Evolutionary conservation across 768 basidiomycete genomes (phyloP).

Genomic region (Cystofilobasidium macerans): DNA sequence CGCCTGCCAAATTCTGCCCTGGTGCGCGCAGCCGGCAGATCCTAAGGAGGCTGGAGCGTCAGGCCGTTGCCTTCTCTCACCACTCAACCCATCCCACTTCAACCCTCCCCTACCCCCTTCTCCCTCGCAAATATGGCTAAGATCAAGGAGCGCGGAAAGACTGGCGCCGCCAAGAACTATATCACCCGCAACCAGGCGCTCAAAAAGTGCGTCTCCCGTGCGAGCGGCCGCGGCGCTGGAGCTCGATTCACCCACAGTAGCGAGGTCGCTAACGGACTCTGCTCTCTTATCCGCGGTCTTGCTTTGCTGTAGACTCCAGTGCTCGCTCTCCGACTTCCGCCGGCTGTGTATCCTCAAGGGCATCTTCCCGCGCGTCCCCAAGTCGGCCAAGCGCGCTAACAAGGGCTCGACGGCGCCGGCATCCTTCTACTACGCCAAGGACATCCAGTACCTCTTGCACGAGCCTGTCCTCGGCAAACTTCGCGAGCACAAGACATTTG

Average conservation of each 20-base stretch:
- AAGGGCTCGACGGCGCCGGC: conserved; percentile 95
- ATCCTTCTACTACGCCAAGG: conserved; percentile 96
- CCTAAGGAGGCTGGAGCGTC: too few species aligned
- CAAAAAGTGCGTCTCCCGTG: conserved; percentile 49
- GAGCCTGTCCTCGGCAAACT: conserved; percentile 89
- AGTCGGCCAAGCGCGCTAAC: conserved; percentile 81
- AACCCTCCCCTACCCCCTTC: not conserved
- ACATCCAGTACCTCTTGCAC: conserved; percentile 92
- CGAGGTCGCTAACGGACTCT: not conserved
- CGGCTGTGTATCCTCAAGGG: conserved; percentile 96
- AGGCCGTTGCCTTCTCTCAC: not conserved
- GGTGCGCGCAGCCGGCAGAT: too few species aligned
- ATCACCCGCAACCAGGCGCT: conserved; percentile 80
- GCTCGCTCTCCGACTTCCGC: conserved; percentile 91
- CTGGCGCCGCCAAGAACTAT: conserved; percentile 42
- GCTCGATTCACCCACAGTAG: too few species aligned
- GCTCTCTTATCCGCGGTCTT: not conserved
- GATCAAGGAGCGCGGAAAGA: conserved; percentile 40
- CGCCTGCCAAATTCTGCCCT: too few species aligned
- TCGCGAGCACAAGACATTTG: conserved; percentile 94
- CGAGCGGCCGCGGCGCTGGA: too few species aligned
- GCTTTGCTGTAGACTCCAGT: conserved; percentile 50
- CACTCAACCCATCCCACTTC: not conserved
- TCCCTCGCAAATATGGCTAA: conserved; percentile 36
- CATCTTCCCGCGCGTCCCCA: conserved; percentile 76